Percentiles rank a stretch among this genome's conserved stretches.
phyloP scores from a whole-genome alignment of 2,329 filamentous ascomycete species.

The Neurospora sp. region DNA sequence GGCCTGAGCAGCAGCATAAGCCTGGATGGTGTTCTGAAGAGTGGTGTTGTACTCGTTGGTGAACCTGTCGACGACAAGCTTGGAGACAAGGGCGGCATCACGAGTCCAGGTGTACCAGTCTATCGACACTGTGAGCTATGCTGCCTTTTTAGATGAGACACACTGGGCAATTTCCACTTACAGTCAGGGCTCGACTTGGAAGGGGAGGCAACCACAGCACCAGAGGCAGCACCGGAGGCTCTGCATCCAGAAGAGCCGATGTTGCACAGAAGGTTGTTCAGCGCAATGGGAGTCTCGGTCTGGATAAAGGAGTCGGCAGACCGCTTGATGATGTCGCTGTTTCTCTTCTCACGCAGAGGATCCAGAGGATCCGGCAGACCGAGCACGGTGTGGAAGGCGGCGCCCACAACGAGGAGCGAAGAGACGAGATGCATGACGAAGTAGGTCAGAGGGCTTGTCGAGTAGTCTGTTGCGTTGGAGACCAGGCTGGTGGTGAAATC shows the following conservation, averaged over 20 bases:
- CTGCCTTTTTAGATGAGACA: not conserved
- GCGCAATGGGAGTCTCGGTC: slow-evolving; percentile 40
- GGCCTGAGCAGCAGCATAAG: slow-evolving; percentile 60
- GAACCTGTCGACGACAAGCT: slow-evolving; percentile 58
- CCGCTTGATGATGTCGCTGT: slow-evolving; percentile 32
- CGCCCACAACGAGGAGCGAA: slow-evolving; percentile 40
- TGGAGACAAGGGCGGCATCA: slow-evolving; percentile 62
- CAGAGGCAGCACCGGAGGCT: slow-evolving; percentile 34
- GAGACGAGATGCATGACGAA: slow-evolving; percentile 32
- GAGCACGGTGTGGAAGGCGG: slow-evolving; percentile 40
- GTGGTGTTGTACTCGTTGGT: slow-evolving; percentile 43
- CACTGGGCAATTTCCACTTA: slow-evolving; percentile 24
- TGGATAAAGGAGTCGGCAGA: slow-evolving; percentile 43
- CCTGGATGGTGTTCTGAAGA: slow-evolving; percentile 51
- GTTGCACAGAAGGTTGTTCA: slow-evolving; percentile 45
- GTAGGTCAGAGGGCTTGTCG: not conserved
- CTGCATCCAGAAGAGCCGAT: slow-evolving; percentile 46
- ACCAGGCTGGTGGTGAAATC: not conserved
- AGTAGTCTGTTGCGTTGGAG: slow-evolving; percentile 3
- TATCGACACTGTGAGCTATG: slow-evolving; percentile 22
- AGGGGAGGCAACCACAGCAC: slow-evolving; percentile 48
- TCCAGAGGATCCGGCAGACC: slow-evolving; percentile 31
- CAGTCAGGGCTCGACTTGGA: slow-evolving; percentile 44
- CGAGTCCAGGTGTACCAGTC: slow-evolving; percentile 74
- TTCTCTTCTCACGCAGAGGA: slow-evolving; percentile 20